Percentiles rank a stretch among this genome's conserved stretches.
phyloP scores from a whole-genome alignment of 352 stramenopile genomes.

The Blastocystis sp. region DNA sequence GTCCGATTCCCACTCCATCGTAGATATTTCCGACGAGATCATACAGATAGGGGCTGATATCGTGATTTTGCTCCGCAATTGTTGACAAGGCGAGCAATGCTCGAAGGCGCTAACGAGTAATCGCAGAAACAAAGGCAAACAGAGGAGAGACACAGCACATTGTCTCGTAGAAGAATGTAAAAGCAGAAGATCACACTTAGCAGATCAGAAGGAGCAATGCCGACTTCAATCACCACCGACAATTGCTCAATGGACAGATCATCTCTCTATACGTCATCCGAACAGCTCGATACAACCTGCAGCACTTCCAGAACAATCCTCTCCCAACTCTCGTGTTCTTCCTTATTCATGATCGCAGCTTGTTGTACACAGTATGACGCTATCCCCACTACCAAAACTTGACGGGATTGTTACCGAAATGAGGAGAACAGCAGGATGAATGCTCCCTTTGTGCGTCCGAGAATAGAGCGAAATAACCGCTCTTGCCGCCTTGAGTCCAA shows the following conservation, averaged over 20 bases:
- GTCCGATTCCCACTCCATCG: not conserved
- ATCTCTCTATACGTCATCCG: not conserved
- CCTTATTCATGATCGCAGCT: not conserved
- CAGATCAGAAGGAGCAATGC: not conserved
- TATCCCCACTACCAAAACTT: too few relatives aligned
- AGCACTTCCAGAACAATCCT: not conserved
- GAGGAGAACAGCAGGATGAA: too few relatives aligned
- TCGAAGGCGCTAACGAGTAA: slow-evolving; percentile 16
- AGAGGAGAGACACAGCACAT: slow-evolving; percentile 29
- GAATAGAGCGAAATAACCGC: not conserved
- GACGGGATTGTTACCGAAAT: too few relatives aligned
- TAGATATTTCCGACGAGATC: slow-evolving; percentile 38
- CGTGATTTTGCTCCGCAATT: not conserved
- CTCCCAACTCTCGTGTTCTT: not conserved
- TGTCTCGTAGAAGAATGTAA: slow-evolving; percentile 30
- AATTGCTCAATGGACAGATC: not conserved
- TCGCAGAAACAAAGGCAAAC: not conserved
- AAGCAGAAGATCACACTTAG: not conserved
- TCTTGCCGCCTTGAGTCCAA: not conserved
- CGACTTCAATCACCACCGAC: not conserved
- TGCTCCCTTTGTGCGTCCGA: too few relatives aligned
- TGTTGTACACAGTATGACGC: too few relatives aligned
- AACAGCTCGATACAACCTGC: not conserved
- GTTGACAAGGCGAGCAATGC: slow-evolving; percentile 2
- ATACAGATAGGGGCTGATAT: slow-evolving; percentile 15